Percentiles rank a stretch among this genome's conserved stretches.
Evolutionary conservation across 306 rosid genomes (phyloP).

Genomic region (Dalbergia cultrata): DNA sequence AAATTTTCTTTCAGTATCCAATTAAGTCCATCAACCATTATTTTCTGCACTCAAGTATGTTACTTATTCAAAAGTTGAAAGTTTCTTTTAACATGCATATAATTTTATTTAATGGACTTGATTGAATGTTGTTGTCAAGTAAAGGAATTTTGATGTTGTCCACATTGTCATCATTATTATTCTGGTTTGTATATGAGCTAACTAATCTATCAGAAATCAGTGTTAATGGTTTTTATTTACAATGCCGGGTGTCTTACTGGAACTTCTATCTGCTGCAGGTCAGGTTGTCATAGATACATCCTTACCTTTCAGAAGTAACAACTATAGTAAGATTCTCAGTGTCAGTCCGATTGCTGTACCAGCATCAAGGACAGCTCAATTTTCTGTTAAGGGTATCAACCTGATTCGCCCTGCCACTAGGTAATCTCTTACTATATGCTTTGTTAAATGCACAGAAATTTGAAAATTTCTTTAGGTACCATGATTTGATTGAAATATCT

Average conservation of each 20-base stretch:
- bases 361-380: constrained; percentile 57
- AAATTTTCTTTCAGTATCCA: constrained; percentile 10
- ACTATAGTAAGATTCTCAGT: constrained; percentile 58
- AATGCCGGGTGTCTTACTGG: constrained; percentile 36
- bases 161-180: background rate
- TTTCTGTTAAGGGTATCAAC: constrained; percentile 72
- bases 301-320: constrained; percentile 60
- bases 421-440: constrained; percentile 44
- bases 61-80: background rate
- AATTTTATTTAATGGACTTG: constrained; percentile 12
- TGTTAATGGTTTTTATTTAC: constrained; percentile 23
- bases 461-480: constrained; percentile 33
- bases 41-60: constrained; percentile 31
- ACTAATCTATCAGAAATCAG: constrained; percentile 1
- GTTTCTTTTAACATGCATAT: background rate
- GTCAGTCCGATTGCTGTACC: constrained; percentile 75
- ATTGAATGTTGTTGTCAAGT: constrained; percentile 12
- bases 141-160: background rate
- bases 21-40: constrained; percentile 21
- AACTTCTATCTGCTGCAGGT: constrained; percentile 56
- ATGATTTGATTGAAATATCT: background rate
- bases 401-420: constrained; percentile 62
- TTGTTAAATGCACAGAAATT: constrained; percentile 22
- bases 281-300: constrained; percentile 67
- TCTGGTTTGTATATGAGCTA: background rate